A percentile compares a stretch with the other conserved stretches of the same genome.
Conservation (phyloP, 768 basidiomycete genomes). For the Panaeolus cyanescens region DNA sequence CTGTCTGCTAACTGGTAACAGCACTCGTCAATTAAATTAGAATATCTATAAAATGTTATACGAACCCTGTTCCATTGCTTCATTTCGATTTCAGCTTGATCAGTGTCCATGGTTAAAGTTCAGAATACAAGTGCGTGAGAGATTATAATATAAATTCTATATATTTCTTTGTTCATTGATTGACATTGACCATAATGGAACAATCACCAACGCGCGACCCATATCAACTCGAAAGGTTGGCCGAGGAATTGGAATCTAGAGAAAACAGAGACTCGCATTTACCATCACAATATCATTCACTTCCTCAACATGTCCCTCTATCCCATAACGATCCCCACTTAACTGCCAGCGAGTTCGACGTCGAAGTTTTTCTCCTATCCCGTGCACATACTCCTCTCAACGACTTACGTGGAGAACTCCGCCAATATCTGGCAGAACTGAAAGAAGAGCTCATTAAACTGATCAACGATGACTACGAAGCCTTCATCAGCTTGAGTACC, state of each 20-base stretch:
- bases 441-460: conserved; percentile 94
- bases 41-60: not conserved
- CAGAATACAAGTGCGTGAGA: too few species aligned
- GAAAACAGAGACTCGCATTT: conserved; percentile 34
- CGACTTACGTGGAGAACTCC: conserved; percentile 84
- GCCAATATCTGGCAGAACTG: conserved; percentile 79
- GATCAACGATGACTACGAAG: conserved; percentile 98
- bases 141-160: too few species aligned
- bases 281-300: conserved; percentile 34
- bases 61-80: conserved; percentile 13
- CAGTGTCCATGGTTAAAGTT: too few species aligned
- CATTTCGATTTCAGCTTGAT: too few species aligned
- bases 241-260: conserved; percentile 66
- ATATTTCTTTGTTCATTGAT: too few species aligned
- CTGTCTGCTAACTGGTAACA: conserved; percentile 27
- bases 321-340: conserved; percentile 81
- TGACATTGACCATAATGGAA: not conserved
- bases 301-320: conserved; percentile 71
- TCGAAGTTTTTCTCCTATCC: conserved; percentile 87
- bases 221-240: conserved; percentile 69
- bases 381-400: conserved; percentile 83
- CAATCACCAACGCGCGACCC: conserved; percentile 43
- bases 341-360: conserved; percentile 67
- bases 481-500: conserved; percentile 94
- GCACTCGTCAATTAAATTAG: not conserved